Evolutionary conservation across 495 filamentous ascomycete species (phyloP).

Genomic region (Penicillium maclennaniae): DNA sequence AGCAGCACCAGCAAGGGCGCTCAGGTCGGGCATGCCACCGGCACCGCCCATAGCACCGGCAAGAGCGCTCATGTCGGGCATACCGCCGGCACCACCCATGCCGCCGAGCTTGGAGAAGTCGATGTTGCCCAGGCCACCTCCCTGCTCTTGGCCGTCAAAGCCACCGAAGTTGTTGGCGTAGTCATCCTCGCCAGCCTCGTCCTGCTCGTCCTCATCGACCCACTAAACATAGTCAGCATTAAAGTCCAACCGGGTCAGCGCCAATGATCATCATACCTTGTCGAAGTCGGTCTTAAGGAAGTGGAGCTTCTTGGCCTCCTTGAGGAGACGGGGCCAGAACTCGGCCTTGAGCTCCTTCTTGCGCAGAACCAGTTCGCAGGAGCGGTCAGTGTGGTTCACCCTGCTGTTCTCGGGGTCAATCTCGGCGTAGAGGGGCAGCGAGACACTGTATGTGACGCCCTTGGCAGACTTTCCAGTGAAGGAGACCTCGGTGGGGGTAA

Average conservation of each 20-base stretch:
- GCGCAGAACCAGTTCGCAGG: conserved; percentile 82
- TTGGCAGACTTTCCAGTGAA: conserved; percentile 85
- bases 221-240: conserved; percentile 54
- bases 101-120: conserved; percentile 87
- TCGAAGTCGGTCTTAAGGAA: conserved; percentile 99
- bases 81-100: conserved; percentile 37
- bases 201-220: conserved; percentile 99
- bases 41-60: conserved; percentile 37
- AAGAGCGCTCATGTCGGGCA: conserved; percentile 47
- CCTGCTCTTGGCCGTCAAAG: conserved; percentile 49
- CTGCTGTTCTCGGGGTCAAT: conserved; percentile 82
- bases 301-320: conserved; percentile 83
- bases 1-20: conserved; percentile 42
- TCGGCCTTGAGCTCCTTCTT: conserved; percentile 93
- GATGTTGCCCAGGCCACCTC: conserved; percentile 57
- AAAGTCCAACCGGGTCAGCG: background rate
- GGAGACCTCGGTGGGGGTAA: conserved; percentile 69
- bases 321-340: conserved; percentile 92
- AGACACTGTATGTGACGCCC: conserved; percentile 73
- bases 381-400: conserved; percentile 76
- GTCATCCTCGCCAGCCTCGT: conserved; percentile 80
- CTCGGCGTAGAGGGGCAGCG: conserved; percentile 86
- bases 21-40: conserved; percentile 42
- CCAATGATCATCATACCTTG: conserved; percentile 58
- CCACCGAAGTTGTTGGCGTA: conserved; percentile 64